These are phyloP conservation scores for Saksenaea oblongispora DNA, from an alignment of 371 early-diverging fungal species.

Conservation along the genomic window DNA sequence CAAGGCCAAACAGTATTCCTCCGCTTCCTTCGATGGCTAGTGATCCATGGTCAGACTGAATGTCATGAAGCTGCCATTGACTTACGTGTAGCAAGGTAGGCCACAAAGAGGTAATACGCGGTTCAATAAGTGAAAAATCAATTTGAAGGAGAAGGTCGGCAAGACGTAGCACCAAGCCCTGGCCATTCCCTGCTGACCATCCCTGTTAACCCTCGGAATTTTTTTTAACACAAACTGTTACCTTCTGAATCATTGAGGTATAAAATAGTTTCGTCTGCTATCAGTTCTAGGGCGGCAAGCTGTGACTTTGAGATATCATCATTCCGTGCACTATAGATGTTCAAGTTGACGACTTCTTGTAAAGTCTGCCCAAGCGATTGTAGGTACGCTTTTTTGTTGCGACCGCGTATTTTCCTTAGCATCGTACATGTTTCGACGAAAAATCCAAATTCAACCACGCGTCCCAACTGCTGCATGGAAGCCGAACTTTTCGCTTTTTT, in stretches of 20 bases:
- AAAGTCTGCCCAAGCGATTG: slow-evolving; percentile 21
- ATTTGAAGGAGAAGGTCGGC: slow-evolving; percentile 45
- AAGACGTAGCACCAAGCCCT: slow-evolving; percentile 29
- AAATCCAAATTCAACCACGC: slow-evolving; percentile 44
- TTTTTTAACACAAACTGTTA: not conserved
- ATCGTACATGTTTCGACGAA: slow-evolving; percentile 29
- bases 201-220: not conserved
- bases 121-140: slow-evolving; percentile 39
- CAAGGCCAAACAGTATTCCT: slow-evolving; percentile 23
- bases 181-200: slow-evolving; percentile 9
- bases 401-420: not conserved
- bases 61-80: not conserved
- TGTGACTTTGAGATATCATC: slow-evolving; percentile 36
- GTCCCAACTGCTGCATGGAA: slow-evolving; percentile 29
- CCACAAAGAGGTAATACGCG: slow-evolving; percentile 34
- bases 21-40: slow-evolving; percentile 30
- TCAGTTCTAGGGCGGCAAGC: slow-evolving; percentile 14
- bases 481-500: slow-evolving; percentile 26
- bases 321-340: slow-evolving; percentile 36
- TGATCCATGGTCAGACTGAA: not conserved
- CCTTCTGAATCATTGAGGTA: slow-evolving; percentile 16
- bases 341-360: slow-evolving; percentile 26
- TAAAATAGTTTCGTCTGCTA: slow-evolving; percentile 20
- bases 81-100: slow-evolving; percentile 40
- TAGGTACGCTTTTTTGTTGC: slow-evolving; percentile 7